Conservation (phyloP, 1,284 basidiomycete genomes). For the Sanghuangporus sanghuang region DNA sequence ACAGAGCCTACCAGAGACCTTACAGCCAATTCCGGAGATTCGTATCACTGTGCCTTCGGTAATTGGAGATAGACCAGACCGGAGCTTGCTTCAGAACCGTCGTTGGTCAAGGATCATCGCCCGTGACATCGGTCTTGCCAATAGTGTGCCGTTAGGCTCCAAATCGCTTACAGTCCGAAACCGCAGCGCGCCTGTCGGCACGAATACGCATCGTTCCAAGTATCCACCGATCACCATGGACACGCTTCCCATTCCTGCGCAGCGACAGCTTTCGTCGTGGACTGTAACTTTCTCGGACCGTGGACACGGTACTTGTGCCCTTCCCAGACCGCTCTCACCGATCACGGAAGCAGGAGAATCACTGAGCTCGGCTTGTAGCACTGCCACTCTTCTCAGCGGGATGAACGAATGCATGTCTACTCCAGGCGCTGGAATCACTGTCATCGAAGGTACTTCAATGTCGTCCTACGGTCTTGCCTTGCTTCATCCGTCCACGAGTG, state of each 20-base stretch:
- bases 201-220: not conserved
- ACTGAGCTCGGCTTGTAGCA: not conserved
- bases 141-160: not conserved
- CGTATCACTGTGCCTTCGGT: not conserved
- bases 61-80: not conserved
- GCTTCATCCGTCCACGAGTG: not conserved
- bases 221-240: not conserved
- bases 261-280: not conserved
- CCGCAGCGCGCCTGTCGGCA: not conserved
- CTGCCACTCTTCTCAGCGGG: not conserved
- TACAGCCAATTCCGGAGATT: not conserved
- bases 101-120: not conserved
- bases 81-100: not conserved
- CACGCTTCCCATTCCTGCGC: not conserved
- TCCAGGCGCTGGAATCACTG: not conserved
- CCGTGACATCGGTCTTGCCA: constrained; percentile 1
- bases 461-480: not conserved
- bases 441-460: not conserved
- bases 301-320: not conserved
- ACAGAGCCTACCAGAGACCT: not conserved
- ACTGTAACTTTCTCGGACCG: not conserved
- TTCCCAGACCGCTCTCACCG: not conserved
- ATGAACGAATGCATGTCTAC: not conserved
- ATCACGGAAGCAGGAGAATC: not conserved
- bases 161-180: not conserved